Percentiles rank a stretch among this genome's conserved stretches.
phyloP scores from a whole-genome alignment of 768 basidiomycete species.

The Gautieria morchelliformis region DNA sequence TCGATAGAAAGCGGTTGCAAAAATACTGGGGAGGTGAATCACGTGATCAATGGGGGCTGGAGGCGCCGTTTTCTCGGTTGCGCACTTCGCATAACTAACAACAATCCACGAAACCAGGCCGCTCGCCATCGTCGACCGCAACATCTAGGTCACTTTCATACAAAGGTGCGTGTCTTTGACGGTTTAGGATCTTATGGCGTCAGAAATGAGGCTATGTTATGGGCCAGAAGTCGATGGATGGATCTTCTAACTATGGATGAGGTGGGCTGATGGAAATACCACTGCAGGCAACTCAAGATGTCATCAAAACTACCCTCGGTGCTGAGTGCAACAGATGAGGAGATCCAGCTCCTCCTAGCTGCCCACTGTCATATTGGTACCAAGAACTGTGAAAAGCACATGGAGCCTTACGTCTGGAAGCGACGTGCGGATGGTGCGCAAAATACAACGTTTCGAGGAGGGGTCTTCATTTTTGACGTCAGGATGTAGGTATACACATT shows the following conservation, averaged over 20 bases:
- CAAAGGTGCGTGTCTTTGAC: constrained; percentile 3
- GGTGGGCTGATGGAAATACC: not conserved
- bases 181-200: not conserved
- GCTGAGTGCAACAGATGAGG: constrained; percentile 92
- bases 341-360: constrained; percentile 89
- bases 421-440: constrained; percentile 84
- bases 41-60: not conserved
- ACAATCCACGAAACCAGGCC: constrained; percentile 8
- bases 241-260: not conserved
- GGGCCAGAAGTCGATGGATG: constrained; percentile 5
- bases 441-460: not conserved
- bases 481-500: constrained; percentile 75
- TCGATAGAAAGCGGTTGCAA: not conserved
- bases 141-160: constrained; percentile 4
- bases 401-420: constrained; percentile 98
- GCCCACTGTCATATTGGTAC: constrained; percentile 96
- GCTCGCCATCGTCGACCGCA: constrained; percentile 5
- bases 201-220: not conserved
- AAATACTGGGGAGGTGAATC: not conserved
- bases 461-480: not conserved
- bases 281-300: constrained; percentile 24
- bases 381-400: constrained; percentile 99
- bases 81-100: constrained; percentile 1
- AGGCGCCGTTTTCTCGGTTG: not conserved
- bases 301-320: constrained; percentile 91